Evolutionary conservation across 179 eudicot genomes (phyloP), one percentile per base, ranked within the genome.

Genomic region (Patellifolia procumbens): DNA sequence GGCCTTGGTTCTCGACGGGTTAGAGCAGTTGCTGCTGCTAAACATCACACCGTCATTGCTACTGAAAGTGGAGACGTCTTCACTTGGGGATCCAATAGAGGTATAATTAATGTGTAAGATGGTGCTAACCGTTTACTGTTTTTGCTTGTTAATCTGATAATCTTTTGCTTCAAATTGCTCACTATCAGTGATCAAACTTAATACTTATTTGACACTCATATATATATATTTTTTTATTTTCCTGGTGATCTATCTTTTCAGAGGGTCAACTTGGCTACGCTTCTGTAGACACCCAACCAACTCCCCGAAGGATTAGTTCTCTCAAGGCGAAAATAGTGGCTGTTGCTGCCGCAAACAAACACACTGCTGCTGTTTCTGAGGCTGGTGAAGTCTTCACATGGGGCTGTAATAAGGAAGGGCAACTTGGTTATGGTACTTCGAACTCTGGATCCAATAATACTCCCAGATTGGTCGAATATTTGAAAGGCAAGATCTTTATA

Each of bases 251-350:
- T 74, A 78, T 70, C 56, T 76, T 20, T 80, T 59, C 89, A 96
- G 99, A 96, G 98, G 99, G 99, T 64, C 99, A 96, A 82, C 99
- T 96, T 80, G 99, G 99, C 49, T 93, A 93, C 73, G 91, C 99
- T 65, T 91, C 99, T 62, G 96, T 96, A 81, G 98, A 96, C 77
- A 88, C 94, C 55, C 99, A 96, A 77, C 91, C 99, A 32, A 96
- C 96, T 22, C 99, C 99, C 17, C 89, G 99, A 39, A 89, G 97
- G 77, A 98, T 96, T 56, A 89, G 90, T 80, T 88, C 96, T 51
- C 81, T 96, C 55, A 93, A 86, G 87, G 75, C 90, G 75, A 96
- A 87, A 84, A 88, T 96, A 74, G 88, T 88, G 49, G 90, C 96
- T 69, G 93, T 96, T 83, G 91, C 99, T 74, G 98, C 99, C 35